These are phyloP conservation scores for Candida rishiriensis DNA, from an alignment of 805 yeast species.

Conservation along the genomic window DNA sequence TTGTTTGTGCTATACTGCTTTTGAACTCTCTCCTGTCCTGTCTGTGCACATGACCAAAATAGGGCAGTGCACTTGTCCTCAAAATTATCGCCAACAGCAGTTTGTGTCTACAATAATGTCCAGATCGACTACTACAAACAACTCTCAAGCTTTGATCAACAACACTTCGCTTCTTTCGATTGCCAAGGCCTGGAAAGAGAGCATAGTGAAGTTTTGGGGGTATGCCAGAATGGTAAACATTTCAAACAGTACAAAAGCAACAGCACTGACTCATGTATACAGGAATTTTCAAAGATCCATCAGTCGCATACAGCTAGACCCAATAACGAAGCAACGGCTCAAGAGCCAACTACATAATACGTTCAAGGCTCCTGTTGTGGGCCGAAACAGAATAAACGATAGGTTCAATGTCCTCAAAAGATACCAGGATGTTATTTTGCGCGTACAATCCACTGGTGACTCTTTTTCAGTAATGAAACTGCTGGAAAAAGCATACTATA, in stretches of 20 bases:
- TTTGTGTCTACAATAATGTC: no score
- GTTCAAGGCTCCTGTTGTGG: not conserved
- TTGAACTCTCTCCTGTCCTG: no score
- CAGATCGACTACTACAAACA: no score
- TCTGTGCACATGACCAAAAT: not conserved
- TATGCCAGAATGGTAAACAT: no score
- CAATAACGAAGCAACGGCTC: slow-evolving; percentile 5
- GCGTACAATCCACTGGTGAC: not conserved
- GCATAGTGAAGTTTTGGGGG: no score
- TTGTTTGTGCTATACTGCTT: not conserved
- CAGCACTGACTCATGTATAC: slow-evolving; percentile 2
- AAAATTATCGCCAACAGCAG: not conserved
- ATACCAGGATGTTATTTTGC: not conserved
- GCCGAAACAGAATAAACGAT: not conserved
- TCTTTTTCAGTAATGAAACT: not conserved
- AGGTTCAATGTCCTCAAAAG: not conserved
- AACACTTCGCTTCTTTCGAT: no score
- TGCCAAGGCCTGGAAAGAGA: no score
- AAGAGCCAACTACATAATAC: not conserved
- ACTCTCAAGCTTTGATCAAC: no score
- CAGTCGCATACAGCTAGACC: slow-evolving; percentile 6
- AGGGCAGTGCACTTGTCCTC: not conserved
- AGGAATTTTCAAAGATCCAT: slow-evolving; percentile 8
- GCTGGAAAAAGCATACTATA: not conserved
- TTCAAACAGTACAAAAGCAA: not conserved